Conservation (phyloP, 371 early-diverging fungal species). For the Apophysomyces variabilis region DNA sequence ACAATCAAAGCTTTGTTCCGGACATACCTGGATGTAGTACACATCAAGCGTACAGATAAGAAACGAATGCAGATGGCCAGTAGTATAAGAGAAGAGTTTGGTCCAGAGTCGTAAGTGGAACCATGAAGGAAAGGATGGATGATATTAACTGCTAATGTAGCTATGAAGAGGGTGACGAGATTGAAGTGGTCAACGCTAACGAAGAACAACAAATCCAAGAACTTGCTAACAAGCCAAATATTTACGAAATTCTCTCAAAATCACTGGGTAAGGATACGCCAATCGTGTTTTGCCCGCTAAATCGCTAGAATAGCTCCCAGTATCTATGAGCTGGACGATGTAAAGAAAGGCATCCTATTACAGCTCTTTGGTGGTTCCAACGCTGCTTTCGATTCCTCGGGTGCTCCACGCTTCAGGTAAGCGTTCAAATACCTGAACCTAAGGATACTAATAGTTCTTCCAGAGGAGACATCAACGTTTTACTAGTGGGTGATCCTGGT, state of each 20-base stretch:
- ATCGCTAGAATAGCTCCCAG: constrained; percentile 71
- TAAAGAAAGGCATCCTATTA: constrained; percentile 97
- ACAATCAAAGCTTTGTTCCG: constrained; percentile 95
- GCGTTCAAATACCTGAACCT: neutral
- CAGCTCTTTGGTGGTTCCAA: constrained; percentile 99
- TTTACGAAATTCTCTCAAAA: constrained; percentile 82
- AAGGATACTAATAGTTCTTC: neutral
- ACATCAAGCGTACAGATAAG: constrained; percentile 81
- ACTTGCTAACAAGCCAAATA: constrained; percentile 64
- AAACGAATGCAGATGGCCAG: constrained; percentile 64
- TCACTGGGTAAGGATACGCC: constrained; percentile 63
- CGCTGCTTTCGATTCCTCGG: constrained; percentile 73
- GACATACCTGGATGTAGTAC: constrained; percentile 97
- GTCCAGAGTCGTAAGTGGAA: constrained; percentile 47
- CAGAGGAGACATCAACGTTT: constrained; percentile 97
- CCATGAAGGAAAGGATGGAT: neutral
- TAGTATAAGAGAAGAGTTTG: constrained; percentile 48
- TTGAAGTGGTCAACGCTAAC: constrained; percentile 58
- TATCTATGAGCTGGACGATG: constrained; percentile 97
- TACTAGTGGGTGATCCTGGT: constrained; percentile 99
- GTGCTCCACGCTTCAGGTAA: constrained; percentile 68
- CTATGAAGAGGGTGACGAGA: constrained; percentile 72
- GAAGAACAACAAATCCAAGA: constrained; percentile 69
- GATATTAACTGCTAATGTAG: constrained; percentile 14
- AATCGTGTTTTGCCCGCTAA: neutral